Evolutionary conservation across 139 green algal genomes (phyloP).

Genomic region (Coccomyxa sp.): DNA sequence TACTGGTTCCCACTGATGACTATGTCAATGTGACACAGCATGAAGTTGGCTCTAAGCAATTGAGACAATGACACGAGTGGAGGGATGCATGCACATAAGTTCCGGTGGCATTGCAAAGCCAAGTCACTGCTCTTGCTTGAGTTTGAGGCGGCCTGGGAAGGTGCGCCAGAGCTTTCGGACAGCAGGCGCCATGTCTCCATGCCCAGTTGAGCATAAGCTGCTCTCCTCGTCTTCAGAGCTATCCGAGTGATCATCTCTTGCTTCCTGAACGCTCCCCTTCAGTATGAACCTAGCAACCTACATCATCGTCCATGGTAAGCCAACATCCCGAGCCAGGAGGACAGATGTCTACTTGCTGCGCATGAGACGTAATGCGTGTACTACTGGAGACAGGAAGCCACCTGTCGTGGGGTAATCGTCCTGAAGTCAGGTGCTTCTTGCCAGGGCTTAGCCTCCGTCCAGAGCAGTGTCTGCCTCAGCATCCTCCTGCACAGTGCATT

Average conservation of each 20-base stretch:
- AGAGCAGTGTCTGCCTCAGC: background rate
- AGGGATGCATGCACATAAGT: too few relatives aligned
- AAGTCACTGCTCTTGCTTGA: too few relatives aligned
- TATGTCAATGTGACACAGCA: too few relatives aligned
- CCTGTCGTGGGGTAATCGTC: background rate
- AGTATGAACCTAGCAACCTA: background rate
- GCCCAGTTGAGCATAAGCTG: too few relatives aligned
- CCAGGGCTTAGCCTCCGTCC: background rate
- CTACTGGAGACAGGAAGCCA: background rate
- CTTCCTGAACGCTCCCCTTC: background rate
- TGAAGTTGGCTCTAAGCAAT: too few relatives aligned
- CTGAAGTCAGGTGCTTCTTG: background rate
- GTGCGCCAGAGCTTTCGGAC: background rate
- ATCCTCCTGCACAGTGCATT: too few relatives aligned
- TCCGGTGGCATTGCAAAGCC: too few relatives aligned
- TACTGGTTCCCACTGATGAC: too few relatives aligned
- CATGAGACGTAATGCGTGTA: background rate
- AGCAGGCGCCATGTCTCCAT: background rate
- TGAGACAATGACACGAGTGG: too few relatives aligned
- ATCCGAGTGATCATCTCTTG: background rate
- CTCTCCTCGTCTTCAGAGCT: background rate
- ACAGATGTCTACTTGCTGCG: background rate
- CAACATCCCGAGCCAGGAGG: background rate
- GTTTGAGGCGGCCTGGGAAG: too few relatives aligned
- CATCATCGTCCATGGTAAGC: background rate